Evolutionary conservation across 148 eudicot genomes (phyloP), one percentile per base, ranked within the genome.

Genomic region (Nepenthes gracilis): DNA sequence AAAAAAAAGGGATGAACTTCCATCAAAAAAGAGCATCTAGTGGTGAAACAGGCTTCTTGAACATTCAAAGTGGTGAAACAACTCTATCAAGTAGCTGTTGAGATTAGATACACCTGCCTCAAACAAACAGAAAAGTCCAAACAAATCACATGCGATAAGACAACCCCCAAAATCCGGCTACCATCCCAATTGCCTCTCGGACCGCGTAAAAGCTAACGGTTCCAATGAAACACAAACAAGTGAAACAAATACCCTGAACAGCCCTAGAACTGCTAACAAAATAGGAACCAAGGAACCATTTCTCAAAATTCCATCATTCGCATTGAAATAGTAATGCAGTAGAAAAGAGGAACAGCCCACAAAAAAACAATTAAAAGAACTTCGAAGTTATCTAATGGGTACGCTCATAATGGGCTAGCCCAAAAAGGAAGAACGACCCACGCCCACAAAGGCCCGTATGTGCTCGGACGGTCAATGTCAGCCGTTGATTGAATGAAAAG

Each of bases 151-250:
- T 81, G 33, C 52, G 76, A 86, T 12, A 78, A 49, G 38, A 75
- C 33, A 65, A 83, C 81, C 65, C 90, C 93, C 14, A 88, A 54
- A 58, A 78, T 38, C 50, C 86, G 87, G 35, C 75, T 53, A 9
- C 43, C 81, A 65, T 55, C 90, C 81, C 68, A 83, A 68, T 66
- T 78, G 83, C 73, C 76, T 92, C 73, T 93, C 96, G 11, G 74
- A 70, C 68, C 68, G 72, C 78, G 69, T 88, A n/a, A 84, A 84
- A 2, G 91, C 96, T 51, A 96, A 93, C 61, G 77, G 61, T 58
- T 93, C 96, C 35, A 80, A 59, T 2, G 87, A 81, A 76, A 86
- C 83, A 63, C 78, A 74, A 64, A 66, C 43, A 35, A 83, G 67
- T 51, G 82, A 76, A 60, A 84, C 32, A 57, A 74, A 56, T 43